phyloP scores from a whole-genome alignment of 2,329 filamentous ascomycete genomes.

The Orbilia quercus region DNA sequence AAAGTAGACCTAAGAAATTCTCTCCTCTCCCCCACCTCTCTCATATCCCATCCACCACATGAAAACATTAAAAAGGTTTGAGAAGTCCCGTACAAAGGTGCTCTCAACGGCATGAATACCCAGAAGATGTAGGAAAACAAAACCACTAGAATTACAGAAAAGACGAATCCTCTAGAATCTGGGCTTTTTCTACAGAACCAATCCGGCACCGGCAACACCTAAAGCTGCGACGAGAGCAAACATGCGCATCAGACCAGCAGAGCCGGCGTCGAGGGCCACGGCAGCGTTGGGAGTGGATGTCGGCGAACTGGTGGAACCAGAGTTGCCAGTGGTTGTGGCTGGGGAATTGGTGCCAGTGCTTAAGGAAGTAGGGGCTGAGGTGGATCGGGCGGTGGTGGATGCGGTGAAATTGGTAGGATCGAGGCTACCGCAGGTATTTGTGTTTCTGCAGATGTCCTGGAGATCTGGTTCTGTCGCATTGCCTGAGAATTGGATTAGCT shows the following conservation, averaged over 20 bases:
- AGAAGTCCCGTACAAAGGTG: not conserved
- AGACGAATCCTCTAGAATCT: not conserved
- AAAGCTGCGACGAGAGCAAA: constrained; percentile 31
- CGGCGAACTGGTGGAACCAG: constrained; percentile 9
- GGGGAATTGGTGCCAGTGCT: not conserved
- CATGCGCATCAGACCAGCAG: constrained; percentile 23
- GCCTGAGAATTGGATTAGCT: constrained; percentile 17
- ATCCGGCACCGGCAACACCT: constrained; percentile 39
- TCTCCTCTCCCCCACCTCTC: not conserved
- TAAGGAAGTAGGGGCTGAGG: constrained; percentile 1
- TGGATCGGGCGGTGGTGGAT: constrained; percentile 34
- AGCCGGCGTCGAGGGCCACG: constrained; percentile 7
- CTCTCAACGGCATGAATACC: not conserved
- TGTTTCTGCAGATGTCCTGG: constrained; percentile 47
- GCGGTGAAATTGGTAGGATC: constrained; percentile 45
- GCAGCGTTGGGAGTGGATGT: constrained; percentile 36
- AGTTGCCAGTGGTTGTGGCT: constrained; percentile 15
- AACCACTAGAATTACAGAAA: not conserved
- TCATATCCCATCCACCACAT: not conserved
- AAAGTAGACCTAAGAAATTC: not conserved
- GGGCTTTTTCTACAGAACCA: constrained; percentile 33
- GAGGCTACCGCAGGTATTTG: constrained; percentile 49
- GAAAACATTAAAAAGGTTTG: not conserved
- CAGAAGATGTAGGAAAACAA: not conserved
- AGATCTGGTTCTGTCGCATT: constrained; percentile 45